Base-by-base conservation (phyloP, 805 yeast genomes). In the Hanseniaspora lindneri region DNA sequence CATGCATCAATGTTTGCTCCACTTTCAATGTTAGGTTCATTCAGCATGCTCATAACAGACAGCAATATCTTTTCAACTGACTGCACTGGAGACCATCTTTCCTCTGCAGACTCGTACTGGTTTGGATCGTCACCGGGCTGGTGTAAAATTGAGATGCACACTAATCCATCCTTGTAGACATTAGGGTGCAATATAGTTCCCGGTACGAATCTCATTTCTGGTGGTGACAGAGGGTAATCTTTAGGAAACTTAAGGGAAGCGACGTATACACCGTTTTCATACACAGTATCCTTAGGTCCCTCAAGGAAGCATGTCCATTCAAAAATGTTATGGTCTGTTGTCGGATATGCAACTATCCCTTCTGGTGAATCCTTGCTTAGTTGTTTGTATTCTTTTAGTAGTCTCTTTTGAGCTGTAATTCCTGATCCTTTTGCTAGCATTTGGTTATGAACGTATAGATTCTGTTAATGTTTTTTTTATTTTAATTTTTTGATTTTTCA, bases 51-150 rank as follows among this genome's bases (percentile, higher is more conserved):
- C 73, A 88, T 77, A 20, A 92, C 97, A 63, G 94, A 82, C 51
- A 92, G 66, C 53, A 92, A 69, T 52, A 92, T 92, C 73, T 92
- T 92, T 66, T 92, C 98, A n/a, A 92, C 88, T 60, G 94, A 83
- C 63, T 92, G 98, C 27, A 92, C 88, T 0, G 98, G 98, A 6
- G 94, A 83, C 98, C 98, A 92, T 55, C 98, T 71, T 66, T 92
- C 98, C 56, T 88, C 94, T 0, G 97, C 95, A 27, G 84, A 66
- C 64, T 92, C 98, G 66, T 92, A 92, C 73, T 82, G 87, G 62
- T 87, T 77, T 19, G 98, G 97, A 64, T 92, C 98, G 57, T 88
- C 95, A 10, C 98, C 98, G 1, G 97, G 95, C 1, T 96, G 79
- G 62, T 92, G 98, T 54, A 92, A 70, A 43, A 92, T 92, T 14